Conservation (phyloP, 768 basidiomycete genomes). For the Psilocybe subaeruginosa region DNA sequence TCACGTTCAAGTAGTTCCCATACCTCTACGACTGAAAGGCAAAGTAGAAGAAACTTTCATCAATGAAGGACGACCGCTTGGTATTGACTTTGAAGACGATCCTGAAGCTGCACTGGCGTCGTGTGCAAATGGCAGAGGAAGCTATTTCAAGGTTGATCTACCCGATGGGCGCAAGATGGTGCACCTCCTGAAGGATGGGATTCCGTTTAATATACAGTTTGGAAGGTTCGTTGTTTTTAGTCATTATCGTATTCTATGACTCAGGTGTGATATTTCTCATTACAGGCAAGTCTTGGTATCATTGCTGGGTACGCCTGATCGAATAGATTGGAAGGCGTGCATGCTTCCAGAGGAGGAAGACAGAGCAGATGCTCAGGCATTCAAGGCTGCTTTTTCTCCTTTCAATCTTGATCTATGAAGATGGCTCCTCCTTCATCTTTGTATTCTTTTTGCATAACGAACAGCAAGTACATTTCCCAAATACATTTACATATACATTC, state of each 20-base stretch:
- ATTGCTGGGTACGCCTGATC: constrained; percentile 73
- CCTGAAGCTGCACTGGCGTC: constrained; percentile 62
- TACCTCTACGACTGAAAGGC: constrained; percentile 64
- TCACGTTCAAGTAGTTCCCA: constrained; percentile 85
- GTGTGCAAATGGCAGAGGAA: constrained; percentile 56
- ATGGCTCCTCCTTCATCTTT: background rate
- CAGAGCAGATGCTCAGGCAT: constrained; percentile 76
- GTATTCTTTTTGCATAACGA: too few relatives aligned
- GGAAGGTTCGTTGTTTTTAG: constrained; percentile 68
- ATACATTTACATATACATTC: background rate
- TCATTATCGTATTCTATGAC: background rate
- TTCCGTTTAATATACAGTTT: constrained; percentile 90
- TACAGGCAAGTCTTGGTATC: constrained; percentile 79
- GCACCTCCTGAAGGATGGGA: constrained; percentile 77
- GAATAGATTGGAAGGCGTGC: constrained; percentile 94
- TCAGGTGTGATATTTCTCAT: background rate
- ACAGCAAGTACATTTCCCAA: background rate
- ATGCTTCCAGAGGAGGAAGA: constrained; percentile 84
- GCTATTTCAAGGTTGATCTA: constrained; percentile 91
- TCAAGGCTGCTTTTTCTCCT: constrained; percentile 81
- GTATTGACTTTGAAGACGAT: constrained; percentile 78
- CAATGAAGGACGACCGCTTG: constrained; percentile 64
- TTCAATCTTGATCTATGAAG: constrained; percentile 58
- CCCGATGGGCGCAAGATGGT: constrained; percentile 87
- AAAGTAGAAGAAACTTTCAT: constrained; percentile 74